These are phyloP conservation scores for Ustilago vetiveriae DNA, from an alignment of 1,284 basidiomycete species.

Conservation along the genomic window DNA sequence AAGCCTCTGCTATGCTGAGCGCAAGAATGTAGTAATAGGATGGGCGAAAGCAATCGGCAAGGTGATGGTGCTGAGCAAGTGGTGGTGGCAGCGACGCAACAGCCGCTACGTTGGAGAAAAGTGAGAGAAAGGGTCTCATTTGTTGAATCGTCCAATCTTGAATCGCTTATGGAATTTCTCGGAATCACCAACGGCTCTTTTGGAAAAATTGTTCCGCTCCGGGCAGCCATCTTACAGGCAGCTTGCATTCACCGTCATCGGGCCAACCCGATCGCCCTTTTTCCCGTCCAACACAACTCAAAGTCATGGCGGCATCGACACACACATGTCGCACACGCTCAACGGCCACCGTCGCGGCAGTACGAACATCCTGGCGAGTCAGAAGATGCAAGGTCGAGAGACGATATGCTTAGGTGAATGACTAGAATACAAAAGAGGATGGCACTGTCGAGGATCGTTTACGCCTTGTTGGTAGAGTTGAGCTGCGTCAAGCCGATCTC, in stretches of 20 bases:
- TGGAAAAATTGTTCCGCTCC: constrained; percentile 22
- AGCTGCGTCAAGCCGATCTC: constrained; percentile 56
- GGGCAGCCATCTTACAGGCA: neutral
- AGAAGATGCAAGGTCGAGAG: too few species aligned
- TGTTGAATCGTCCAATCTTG: too few species aligned
- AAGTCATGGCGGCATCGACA: too few species aligned
- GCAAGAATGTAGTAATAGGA: too few species aligned
- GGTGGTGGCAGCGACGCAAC: constrained; percentile 16
- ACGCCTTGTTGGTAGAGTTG: constrained; percentile 31
- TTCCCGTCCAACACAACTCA: too few species aligned
- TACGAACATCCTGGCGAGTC: too few species aligned
- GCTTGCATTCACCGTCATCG: neutral
- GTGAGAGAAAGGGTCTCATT: constrained; percentile 33
- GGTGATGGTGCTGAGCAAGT: constrained; percentile 1
- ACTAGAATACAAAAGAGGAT: constrained; percentile 29
- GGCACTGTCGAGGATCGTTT: neutral
- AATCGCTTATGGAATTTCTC: constrained; percentile 37
- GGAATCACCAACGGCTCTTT: constrained; percentile 22
- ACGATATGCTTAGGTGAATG: constrained; percentile 4
- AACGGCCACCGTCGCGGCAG: too few species aligned
- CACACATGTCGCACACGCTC: too few species aligned
- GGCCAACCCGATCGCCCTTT: neutral
- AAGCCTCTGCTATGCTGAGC: too few species aligned
- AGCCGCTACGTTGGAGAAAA: too few species aligned
- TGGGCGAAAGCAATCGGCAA: too few species aligned